Conservation (phyloP, 2,329 filamentous ascomycete species). For the Fusarium longipes region DNA sequence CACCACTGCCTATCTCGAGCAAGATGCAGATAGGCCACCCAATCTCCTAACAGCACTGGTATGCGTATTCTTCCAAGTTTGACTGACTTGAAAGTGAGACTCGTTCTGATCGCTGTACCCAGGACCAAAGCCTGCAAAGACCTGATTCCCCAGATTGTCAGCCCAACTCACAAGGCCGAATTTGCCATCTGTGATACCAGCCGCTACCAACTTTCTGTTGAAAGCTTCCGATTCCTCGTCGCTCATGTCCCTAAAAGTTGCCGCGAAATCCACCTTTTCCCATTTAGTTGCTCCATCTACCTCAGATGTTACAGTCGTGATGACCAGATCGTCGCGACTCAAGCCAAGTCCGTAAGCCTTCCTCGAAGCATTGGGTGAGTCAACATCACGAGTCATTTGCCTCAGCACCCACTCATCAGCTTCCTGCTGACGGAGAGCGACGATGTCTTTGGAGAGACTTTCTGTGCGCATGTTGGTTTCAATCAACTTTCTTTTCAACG, state of each 20-base stretch:
- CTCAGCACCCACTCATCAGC: not conserved
- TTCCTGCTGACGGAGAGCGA: not conserved
- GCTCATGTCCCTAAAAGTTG: too few relatives aligned
- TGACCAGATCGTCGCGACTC: not conserved
- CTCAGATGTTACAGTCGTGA: not conserved
- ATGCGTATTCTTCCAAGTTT: not conserved
- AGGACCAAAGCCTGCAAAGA: not conserved
- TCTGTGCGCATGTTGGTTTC: not conserved
- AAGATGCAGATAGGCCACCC: too few relatives aligned
- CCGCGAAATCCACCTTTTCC: not conserved
- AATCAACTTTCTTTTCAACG: not conserved
- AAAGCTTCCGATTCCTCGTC: too few relatives aligned
- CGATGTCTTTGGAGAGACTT: not conserved
- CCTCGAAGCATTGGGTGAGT: not conserved
- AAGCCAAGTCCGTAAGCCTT: not conserved
- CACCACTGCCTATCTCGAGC: too few relatives aligned
- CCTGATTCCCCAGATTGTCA: not conserved
- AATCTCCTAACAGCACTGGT: not conserved
- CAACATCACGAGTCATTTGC: not conserved
- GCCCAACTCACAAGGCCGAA: not conserved
- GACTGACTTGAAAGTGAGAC: not conserved
- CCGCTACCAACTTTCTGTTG: not conserved
- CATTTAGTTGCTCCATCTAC: not conserved
- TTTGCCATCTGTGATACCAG: not conserved
- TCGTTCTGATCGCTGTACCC: not conserved